Percentiles rank a stretch among this genome's conserved stretches.
Evolutionary conservation across 73 alveolate species (phyloP).

Genomic region (Uronychia binucleata): DNA sequence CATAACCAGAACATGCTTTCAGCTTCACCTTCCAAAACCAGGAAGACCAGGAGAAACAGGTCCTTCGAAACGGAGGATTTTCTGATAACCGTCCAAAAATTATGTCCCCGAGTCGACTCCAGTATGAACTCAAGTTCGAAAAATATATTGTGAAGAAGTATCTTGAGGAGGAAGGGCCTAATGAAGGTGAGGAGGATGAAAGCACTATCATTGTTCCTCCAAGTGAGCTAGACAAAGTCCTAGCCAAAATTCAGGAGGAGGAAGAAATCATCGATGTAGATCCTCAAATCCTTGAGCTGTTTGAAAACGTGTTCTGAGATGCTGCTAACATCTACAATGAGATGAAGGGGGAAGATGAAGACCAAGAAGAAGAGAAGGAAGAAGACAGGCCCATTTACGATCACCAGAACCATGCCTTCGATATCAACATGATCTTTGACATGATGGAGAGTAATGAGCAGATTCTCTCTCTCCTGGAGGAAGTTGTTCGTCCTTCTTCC

Average conservation of each 20-base stretch:
- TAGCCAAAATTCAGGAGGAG: not conserved
- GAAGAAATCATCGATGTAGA: not conserved
- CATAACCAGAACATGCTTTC: conserved; percentile 28
- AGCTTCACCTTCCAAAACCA: not conserved
- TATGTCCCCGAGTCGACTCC: conserved; percentile 10
- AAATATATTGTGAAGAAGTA: not conserved
- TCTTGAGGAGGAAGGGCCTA: not conserved
- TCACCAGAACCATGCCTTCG: not conserved
- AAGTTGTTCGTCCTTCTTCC: not conserved
- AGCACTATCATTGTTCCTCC: not conserved
- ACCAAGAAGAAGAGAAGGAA: conserved; percentile 71
- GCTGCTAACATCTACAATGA: not conserved
- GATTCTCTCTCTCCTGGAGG: not conserved
- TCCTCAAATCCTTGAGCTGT: not conserved
- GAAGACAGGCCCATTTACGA: conserved; percentile 26
- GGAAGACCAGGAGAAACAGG: not conserved
- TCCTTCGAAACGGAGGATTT: not conserved
- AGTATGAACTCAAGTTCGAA: not conserved
- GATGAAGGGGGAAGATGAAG: not conserved
- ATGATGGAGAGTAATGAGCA: not conserved
- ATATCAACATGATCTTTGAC: not conserved
- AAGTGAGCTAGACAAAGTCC: not conserved
- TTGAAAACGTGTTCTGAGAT: not conserved
- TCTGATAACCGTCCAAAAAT: not conserved
- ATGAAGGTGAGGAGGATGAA: not conserved